A percentile compares a stretch with the other conserved stretches of the same genome.
Conservation (phyloP, 345 rosid species). For the Populus pruinosa region DNA sequence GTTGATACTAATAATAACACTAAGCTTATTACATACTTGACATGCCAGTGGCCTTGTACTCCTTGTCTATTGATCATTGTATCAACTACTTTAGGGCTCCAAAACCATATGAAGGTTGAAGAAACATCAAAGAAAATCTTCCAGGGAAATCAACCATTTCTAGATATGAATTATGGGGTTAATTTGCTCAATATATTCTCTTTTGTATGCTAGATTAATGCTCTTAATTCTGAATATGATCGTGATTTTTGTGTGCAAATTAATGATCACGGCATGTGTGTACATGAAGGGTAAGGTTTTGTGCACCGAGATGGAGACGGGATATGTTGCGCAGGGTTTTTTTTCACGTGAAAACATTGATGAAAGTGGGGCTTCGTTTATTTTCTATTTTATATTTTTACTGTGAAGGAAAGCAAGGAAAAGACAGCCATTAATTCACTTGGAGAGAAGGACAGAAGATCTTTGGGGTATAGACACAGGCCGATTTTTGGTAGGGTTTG, state of each 20-base stretch:
- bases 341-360: conserved; percentile 25
- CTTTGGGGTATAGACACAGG: background rate
- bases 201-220: background rate
- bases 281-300: background rate
- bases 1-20: background rate
- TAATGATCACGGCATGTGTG: too few species aligned
- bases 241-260: background rate
- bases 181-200: background rate
- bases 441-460: conserved; percentile 21
- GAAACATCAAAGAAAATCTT: background rate
- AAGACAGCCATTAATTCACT: conserved; percentile 16
- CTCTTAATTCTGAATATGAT: background rate
- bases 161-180: background rate
- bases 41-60: background rate
- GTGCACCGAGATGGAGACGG: background rate
- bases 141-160: too few species aligned
- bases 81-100: background rate
- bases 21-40: background rate
- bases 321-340: conserved; percentile 16
- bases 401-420: background rate
- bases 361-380: background rate
- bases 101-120: background rate
- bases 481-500: conserved; percentile 8
- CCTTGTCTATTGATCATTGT: background rate
- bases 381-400: background rate